Conservation (phyloP, 1,284 basidiomycete species). For the Hymenochaete sp. region DNA sequence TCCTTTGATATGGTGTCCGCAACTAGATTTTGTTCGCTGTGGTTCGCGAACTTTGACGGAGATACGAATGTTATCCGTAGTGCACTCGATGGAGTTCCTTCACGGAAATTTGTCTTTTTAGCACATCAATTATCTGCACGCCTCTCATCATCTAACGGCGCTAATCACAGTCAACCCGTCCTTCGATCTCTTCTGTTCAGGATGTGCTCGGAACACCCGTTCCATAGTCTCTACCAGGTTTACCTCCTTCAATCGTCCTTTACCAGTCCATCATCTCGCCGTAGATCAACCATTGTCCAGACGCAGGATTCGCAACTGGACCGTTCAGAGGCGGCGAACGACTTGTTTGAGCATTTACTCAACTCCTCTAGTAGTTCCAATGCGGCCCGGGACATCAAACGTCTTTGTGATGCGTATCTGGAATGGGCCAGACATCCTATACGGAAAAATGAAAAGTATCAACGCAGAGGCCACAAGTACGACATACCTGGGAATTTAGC, state of each 20-base stretch:
- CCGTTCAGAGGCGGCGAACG: slow-evolving; percentile 58
- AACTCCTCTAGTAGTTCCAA: slow-evolving; percentile 30
- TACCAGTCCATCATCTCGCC: slow-evolving; percentile 13
- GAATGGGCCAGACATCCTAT: slow-evolving; percentile 71
- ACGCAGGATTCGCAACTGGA: slow-evolving; percentile 38
- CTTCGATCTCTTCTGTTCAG: slow-evolving; percentile 62
- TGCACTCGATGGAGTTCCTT: slow-evolving; percentile 47
- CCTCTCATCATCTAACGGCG: slow-evolving; percentile 41
- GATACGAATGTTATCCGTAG: slow-evolving; percentile 20
- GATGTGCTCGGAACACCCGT: slow-evolving; percentile 88
- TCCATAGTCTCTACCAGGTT: slow-evolving; percentile 88
- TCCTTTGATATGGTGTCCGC: slow-evolving; percentile 69
- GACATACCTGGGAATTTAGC: slow-evolving; percentile 35
- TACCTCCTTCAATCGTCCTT: slow-evolving; percentile 55
- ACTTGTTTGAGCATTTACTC: slow-evolving; percentile 58
- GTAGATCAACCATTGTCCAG: slow-evolving; percentile 26
- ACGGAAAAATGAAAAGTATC: slow-evolving; percentile 27
- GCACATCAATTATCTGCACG: slow-evolving; percentile 90
- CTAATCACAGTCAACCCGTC: slow-evolving; percentile 47
- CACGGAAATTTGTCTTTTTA: slow-evolving; percentile 84
- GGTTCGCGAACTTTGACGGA: slow-evolving; percentile 79
- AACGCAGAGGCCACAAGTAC: slow-evolving; percentile 21
- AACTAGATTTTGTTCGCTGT: slow-evolving; percentile 82
- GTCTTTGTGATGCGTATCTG: slow-evolving; percentile 65
- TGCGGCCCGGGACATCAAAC: slow-evolving; percentile 53